These are phyloP conservation scores for Zygoascus ofunaensis DNA, from an alignment of 805 yeast species.

Conservation along the genomic window DNA sequence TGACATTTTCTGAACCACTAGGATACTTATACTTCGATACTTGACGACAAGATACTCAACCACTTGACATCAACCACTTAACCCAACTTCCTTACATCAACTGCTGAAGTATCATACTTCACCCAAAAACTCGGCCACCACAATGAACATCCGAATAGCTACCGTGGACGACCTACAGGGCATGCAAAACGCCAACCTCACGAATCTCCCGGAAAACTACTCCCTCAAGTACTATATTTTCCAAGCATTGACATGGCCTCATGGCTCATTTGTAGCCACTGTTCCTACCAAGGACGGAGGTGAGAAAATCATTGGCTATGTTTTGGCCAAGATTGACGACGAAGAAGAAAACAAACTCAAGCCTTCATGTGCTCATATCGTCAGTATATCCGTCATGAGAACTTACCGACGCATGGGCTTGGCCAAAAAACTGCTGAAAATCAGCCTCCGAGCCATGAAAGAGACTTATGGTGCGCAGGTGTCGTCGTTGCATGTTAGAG, in stretches of 20 bases:
- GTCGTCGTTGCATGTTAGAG: slow-evolving; percentile 87
- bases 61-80: too few species aligned
- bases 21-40: too few species aligned
- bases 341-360: slow-evolving; percentile 34
- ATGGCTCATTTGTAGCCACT: slow-evolving; percentile 87
- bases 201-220: slow-evolving; percentile 91
- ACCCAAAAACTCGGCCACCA: too few species aligned
- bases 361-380: slow-evolving; percentile 79
- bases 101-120: too few species aligned
- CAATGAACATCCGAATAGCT: slow-evolving; percentile 78
- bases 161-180: slow-evolving; percentile 80
- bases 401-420: slow-evolving; percentile 91
- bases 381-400: slow-evolving; percentile 90
- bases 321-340: slow-evolving; percentile 92
- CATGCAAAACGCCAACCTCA: slow-evolving; percentile 90
- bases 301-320: slow-evolving; percentile 91
- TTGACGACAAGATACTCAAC: too few species aligned
- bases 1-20: too few species aligned
- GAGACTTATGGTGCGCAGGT: slow-evolving; percentile 75
- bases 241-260: slow-evolving; percentile 95
- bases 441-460: slow-evolving; percentile 65
- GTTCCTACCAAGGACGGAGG: slow-evolving; percentile 56
- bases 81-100: too few species aligned
- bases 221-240: slow-evolving; percentile 87
- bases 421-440: slow-evolving; percentile 65